These are phyloP conservation scores for Tuber aestivum DNA, from an alignment of 495 filamentous ascomycete genomes.

Conservation along the genomic window DNA sequence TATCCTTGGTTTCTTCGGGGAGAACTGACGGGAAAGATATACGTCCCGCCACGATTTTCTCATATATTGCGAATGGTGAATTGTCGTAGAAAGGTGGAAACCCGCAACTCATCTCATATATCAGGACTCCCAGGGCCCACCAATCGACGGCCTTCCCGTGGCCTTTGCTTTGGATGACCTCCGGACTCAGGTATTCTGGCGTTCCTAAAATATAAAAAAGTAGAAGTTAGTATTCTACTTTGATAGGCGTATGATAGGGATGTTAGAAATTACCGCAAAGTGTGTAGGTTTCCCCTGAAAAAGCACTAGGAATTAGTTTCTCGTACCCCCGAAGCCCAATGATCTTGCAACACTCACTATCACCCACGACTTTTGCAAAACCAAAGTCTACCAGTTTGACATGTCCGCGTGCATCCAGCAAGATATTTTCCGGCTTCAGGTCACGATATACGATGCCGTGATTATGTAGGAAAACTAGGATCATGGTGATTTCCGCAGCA, in stretches of 20 bases:
- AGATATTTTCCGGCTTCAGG: slow-evolving; percentile 92
- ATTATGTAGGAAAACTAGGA: slow-evolving; percentile 89
- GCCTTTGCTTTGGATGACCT: slow-evolving; percentile 92
- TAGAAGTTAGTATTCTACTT: slow-evolving; percentile 9
- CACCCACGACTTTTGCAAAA: slow-evolving; percentile 77
- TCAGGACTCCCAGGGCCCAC: slow-evolving; percentile 95
- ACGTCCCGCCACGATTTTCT: slow-evolving; percentile 74
- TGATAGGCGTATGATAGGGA: background rate
- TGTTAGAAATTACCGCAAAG: slow-evolving; percentile 56
- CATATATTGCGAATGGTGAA: slow-evolving; percentile 94
- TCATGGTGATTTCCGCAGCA: slow-evolving; percentile 87
- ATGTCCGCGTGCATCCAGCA: slow-evolving; percentile 86
- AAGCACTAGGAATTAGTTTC: background rate
- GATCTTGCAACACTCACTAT: slow-evolving; percentile 46
- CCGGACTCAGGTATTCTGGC: slow-evolving; percentile 91
- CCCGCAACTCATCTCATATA: slow-evolving; percentile 92
- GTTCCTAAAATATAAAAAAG: slow-evolving; percentile 51
- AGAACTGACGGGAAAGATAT: slow-evolving; percentile 64
- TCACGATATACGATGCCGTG: slow-evolving; percentile 88
- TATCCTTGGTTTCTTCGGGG: slow-evolving; percentile 68
- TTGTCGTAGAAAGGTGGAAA: slow-evolving; percentile 97
- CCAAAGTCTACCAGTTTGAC: slow-evolving; percentile 98
- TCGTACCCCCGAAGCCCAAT: background rate
- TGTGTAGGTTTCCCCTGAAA: slow-evolving; percentile 78
- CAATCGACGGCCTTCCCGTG: slow-evolving; percentile 97